Conservation (phyloP, 345 rosid species). For the Dovyalis caffra region DNA sequence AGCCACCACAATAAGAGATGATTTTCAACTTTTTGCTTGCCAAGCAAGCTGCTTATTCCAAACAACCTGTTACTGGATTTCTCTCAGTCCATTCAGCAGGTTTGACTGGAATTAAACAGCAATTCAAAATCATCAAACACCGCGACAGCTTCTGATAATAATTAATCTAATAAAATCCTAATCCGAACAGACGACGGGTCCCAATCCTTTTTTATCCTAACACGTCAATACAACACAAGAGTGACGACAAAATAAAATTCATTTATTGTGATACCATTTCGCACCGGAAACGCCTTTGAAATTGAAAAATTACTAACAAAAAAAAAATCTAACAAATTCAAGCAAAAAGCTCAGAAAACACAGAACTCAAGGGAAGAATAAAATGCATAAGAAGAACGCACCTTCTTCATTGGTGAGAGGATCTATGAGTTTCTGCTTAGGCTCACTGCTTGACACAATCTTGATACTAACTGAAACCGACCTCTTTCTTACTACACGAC, state of each 20-base stretch:
- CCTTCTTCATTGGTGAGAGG: background rate
- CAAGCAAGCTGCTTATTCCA: background rate
- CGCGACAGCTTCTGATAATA: background rate
- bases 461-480: conserved; percentile 12
- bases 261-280: background rate
- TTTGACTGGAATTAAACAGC: too few relatives aligned
- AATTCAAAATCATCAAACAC: background rate
- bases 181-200: background rate
- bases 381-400: background rate
- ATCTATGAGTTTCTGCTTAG: conserved; percentile 6
- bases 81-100: too few relatives aligned
- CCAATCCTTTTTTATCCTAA: too few relatives aligned
- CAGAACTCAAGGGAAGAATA: background rate
- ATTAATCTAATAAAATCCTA: too few relatives aligned
- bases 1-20: background rate
- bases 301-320: too few relatives aligned
- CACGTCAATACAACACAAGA: too few relatives aligned
- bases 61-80: background rate
- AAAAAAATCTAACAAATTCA: too few relatives aligned
- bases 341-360: too few relatives aligned
- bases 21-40: background rate
- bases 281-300: too few relatives aligned
- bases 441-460: conserved; percentile 26
- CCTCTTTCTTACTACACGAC: background rate
- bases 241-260: too few relatives aligned